These are phyloP conservation scores for Priceomyces melissophilus DNA, from an alignment of 805 yeast species.

Conservation along the genomic window DNA sequence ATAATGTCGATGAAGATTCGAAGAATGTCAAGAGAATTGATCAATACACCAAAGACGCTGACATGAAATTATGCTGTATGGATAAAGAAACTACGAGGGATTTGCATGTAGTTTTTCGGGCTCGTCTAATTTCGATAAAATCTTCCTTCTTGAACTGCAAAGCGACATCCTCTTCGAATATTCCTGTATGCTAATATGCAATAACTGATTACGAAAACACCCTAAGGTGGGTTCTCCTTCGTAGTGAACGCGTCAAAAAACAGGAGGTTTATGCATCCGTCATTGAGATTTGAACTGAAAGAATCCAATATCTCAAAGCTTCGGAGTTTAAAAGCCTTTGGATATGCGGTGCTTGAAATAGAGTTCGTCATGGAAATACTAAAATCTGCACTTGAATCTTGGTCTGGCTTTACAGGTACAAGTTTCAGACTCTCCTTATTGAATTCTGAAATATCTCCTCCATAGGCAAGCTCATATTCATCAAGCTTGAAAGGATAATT, in stretches of 20 bases:
- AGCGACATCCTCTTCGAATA: too few species aligned
- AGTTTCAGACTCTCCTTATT: slow-evolving; percentile 26
- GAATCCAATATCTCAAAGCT: slow-evolving; percentile 39
- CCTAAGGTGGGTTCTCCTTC: slow-evolving; percentile 36
- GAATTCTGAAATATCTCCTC: slow-evolving; percentile 30
- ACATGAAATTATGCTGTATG: too few species aligned
- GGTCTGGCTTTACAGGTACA: slow-evolving; percentile 10
- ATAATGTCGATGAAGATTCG: too few species aligned
- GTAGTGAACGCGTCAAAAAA: slow-evolving; percentile 41
- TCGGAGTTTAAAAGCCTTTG: slow-evolving; percentile 23
- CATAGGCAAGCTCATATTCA: slow-evolving; percentile 26
- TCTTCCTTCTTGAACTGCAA: too few species aligned
- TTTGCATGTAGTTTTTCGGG: too few species aligned
- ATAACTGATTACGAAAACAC: too few species aligned
- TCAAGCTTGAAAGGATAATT: slow-evolving; percentile 24
- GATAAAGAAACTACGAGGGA: too few species aligned
- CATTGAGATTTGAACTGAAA: slow-evolving; percentile 24
- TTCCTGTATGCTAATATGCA: too few species aligned
- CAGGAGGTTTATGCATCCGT: slow-evolving; percentile 34
- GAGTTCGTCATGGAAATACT: background rate
- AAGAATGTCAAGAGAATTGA: too few species aligned
- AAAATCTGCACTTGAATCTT: background rate
- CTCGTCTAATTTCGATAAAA: too few species aligned
- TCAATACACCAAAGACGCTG: too few species aligned
- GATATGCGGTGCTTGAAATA: background rate